Evolutionary conservation across 345 rosid species (phyloP), one percentile per base, ranked within the genome.

Genomic region (Laguncularia racemosa): DNA sequence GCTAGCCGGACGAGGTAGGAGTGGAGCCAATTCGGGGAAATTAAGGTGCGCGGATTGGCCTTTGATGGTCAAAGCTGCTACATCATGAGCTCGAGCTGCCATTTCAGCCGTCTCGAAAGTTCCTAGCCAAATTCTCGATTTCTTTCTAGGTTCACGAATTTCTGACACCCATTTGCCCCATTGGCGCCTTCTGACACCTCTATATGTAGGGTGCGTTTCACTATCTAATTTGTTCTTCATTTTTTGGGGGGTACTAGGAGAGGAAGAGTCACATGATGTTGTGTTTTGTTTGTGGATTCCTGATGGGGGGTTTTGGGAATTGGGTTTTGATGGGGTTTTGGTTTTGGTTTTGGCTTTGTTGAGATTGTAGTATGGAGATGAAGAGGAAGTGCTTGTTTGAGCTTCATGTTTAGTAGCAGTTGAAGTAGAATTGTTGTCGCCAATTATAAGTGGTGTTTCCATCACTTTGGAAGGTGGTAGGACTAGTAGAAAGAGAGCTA

Each of bases 131-230:
- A 91, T 91, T 66, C 98, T 84, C 13, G 96, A 88, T 65, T 91
- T 91, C 75, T 88, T 91, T 74, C 73, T 79, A 2, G 98, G 96
- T 64, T 91, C 89, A 50, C 98, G 73, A 50, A 88, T 91, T 62
- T 91, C 98, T 0, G 95, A 88, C 47, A 91, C 98, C 98, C 96
- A 91, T 76, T 84, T 88, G 1, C 97, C 97, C 97, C 96, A 88
- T 73, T 84, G 96, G 54, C 97, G 78, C 89, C 70, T 85, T 62
- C 97, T 78, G 0, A 91, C 97, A 20, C 96, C 97, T 8, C 85
- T 75, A 60, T 80, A 91, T 14, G 66, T 80, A 0, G 78, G 84
- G 50, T 80, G 83, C 48, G 26, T 46, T 44, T 67, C 61, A n/a
- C 56, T 68, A 33, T 44, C 62, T 18, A 48, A 56, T 20, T 43